These are phyloP conservation scores for Heritiera littoralis DNA, from an alignment of 345 rosid species.

Conservation along the genomic window DNA sequence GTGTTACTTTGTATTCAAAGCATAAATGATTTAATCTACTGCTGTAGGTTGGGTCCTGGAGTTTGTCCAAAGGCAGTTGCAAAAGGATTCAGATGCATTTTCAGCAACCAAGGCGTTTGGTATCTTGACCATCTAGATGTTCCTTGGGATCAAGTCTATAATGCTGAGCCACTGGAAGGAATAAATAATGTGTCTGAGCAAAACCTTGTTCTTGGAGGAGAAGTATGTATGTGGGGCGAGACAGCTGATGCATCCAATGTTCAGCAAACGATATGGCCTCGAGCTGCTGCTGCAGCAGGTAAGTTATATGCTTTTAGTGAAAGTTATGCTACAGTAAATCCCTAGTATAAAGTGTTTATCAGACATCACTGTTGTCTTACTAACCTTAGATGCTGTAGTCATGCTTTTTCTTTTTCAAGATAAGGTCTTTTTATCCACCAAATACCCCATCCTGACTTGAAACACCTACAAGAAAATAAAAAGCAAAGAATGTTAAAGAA, in stretches of 20 bases:
- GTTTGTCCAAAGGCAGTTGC: conserved; percentile 84
- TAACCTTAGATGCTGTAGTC: neutral
- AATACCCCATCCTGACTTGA: neutral
- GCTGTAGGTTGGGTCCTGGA: conserved; percentile 72
- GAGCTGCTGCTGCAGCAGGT: conserved; percentile 15
- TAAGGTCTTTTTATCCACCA: neutral
- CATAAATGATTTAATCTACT: neutral
- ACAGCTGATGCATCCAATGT: conserved; percentile 77
- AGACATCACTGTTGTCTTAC: neutral
- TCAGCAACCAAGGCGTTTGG: conserved; percentile 92
- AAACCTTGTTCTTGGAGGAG: conserved; percentile 86
- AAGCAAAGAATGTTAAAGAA: neutral
- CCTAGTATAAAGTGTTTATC: neutral
- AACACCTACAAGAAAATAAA: neutral
- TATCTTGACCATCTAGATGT: conserved; percentile 82
- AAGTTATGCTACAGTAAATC: neutral
- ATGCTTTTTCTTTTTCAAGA: neutral
- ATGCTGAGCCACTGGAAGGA: conserved; percentile 82
- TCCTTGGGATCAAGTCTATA: conserved; percentile 56
- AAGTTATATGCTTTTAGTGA: neutral
- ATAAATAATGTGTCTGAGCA: conserved; percentile 55
- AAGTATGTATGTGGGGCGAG: conserved; percentile 99
- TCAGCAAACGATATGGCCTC: conserved; percentile 23
- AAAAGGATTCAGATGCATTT: conserved; percentile 89
- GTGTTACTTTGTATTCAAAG: neutral